Percentiles rank a stretch among this genome's conserved stretches.
Evolutionary conservation across 2,329 filamentous ascomycete genomes (phyloP).

Genomic region (Fusarium chuoi): DNA sequence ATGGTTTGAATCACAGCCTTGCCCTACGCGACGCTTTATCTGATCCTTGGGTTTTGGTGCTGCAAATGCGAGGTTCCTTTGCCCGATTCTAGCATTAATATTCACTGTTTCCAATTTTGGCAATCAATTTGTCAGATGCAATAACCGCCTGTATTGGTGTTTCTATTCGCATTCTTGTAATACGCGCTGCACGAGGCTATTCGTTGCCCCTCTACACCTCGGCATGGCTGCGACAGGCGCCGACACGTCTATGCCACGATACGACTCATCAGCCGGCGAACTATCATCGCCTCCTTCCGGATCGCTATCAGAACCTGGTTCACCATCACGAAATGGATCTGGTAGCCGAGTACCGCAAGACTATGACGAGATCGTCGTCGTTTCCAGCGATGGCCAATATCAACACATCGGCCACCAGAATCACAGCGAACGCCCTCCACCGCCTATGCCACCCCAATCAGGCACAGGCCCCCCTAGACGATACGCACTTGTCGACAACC

Average conservation of each 20-base stretch:
- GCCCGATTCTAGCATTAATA: background rate
- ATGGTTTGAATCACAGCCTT: constrained; percentile 38
- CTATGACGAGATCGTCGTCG: constrained; percentile 63
- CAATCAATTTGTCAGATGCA: constrained; percentile 1
- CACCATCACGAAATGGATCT: constrained; percentile 53
- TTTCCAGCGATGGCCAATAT: constrained; percentile 46
- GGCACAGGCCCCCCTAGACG: constrained; percentile 44
- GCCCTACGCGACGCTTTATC: constrained; percentile 31
- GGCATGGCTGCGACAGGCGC: constrained; percentile 45
- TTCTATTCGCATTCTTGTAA: constrained; percentile 4
- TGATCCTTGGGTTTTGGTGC: constrained; percentile 14
- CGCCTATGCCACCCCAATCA: constrained; percentile 37
- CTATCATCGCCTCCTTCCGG: constrained; percentile 64
- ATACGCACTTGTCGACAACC: constrained; percentile 51
- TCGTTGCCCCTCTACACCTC: constrained; percentile 17
- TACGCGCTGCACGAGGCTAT: constrained; percentile 9
- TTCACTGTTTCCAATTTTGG: background rate
- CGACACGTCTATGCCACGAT: constrained; percentile 52
- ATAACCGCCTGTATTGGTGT: background rate
- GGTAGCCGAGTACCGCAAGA: constrained; percentile 44
- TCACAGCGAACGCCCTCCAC: constrained; percentile 35
- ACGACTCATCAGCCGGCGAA: constrained; percentile 60
- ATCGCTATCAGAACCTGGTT: constrained; percentile 61
- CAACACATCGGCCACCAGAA: constrained; percentile 36
- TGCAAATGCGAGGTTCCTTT: constrained; percentile 11